Base-by-base conservation (phyloP, 768 basidiomycete genomes). In the Lactarius evosmus region DNA sequence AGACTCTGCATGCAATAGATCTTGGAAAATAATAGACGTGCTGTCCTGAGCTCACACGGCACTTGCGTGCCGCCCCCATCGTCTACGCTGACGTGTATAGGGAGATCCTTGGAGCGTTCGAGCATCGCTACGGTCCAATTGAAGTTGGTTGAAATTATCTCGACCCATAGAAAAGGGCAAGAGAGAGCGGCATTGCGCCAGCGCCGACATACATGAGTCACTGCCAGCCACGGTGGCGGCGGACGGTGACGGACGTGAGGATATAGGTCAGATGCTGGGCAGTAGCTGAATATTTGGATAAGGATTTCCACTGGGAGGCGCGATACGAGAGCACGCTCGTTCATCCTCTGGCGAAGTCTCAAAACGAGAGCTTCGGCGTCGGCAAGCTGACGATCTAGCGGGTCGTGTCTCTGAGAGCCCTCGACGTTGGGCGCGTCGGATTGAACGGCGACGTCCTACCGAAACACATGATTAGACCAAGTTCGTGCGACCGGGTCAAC, bases 251-350 rank as follows among this genome's bases (percentile, higher is more conserved):
- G 65, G 51, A 57, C 25, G 46, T 66, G 65, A 19, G 65, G 65
- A 17, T 50, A 32, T 11, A 40, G 53, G 14, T 65, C 62, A 12
- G 63, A 65, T 7, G 65, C 62, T n/a, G 63, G 22, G 19, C 38
- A 34, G 52, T 65, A 66, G 57, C 65, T 59, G 57, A 66, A 66
- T 34, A 66, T 32, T 3, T 66, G 63, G 4, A 50, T 41, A 34
- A 66, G 65, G 32, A 66, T 64, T 17, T 66, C 65, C 32, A 66
- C 53, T 2, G 65, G 65, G 22, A 66, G 53, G 53, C 63, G 62
- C 12, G 65, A 58, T 36, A 66, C 55, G 7, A 56, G 63, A 17
- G 65, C 65, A 49, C 63, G 63, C n/a, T 50, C 36, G 17, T 66
- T 66, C 40, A 66, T 66, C 41, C 25, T 53, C 46, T 51, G 65